These are phyloP conservation scores for Quercus phellos DNA, from an alignment of 331 rosid species.

Conservation along the genomic window DNA sequence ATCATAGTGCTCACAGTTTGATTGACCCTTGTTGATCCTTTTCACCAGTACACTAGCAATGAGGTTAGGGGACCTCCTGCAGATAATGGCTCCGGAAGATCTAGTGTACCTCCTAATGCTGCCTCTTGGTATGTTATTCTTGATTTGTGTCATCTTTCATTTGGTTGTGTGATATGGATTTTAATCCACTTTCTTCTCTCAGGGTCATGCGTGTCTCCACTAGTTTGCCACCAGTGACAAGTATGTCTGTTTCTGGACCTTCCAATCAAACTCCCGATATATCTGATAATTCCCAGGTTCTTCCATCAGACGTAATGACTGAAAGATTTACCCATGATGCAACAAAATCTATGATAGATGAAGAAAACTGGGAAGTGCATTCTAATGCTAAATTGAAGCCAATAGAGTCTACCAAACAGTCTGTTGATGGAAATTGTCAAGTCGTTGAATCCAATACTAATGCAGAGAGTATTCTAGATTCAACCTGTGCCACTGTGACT, in stretches of 20 bases:
- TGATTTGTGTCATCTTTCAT: neutral
- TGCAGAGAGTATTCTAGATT: slow-evolving; percentile 18
- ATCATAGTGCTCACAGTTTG: no score
- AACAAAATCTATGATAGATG: slow-evolving; percentile 23
- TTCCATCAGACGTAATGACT: slow-evolving; percentile 3
- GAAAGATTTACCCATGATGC: slow-evolving; percentile 24
- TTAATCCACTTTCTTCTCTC: slow-evolving; percentile 6
- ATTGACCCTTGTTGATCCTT: no score
- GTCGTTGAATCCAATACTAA: slow-evolving; percentile 19
- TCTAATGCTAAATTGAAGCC: slow-evolving; percentile 16
- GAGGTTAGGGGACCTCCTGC: slow-evolving; percentile 33
- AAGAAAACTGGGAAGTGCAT: slow-evolving; percentile 17
- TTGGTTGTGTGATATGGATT: neutral
- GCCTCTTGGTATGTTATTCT: slow-evolving; percentile 37
- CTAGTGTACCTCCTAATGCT: slow-evolving; percentile 19
- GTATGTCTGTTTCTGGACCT: slow-evolving; percentile 15
- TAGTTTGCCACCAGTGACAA: slow-evolving; percentile 22
- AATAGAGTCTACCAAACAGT: slow-evolving; percentile 14
- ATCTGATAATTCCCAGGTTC: slow-evolving; percentile 25
- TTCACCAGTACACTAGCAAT: neutral
- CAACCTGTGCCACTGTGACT: slow-evolving; percentile 15
- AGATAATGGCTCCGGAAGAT: slow-evolving; percentile 12
- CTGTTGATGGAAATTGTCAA: slow-evolving; percentile 21
- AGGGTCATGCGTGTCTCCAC: slow-evolving; percentile 50
- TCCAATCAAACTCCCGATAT: slow-evolving; percentile 24